A percentile compares a stretch with the other conserved stretches of the same genome.
Evolutionary conservation across 2,329 filamentous ascomycete species (phyloP).

Genomic region (Exophiala viscosa): DNA sequence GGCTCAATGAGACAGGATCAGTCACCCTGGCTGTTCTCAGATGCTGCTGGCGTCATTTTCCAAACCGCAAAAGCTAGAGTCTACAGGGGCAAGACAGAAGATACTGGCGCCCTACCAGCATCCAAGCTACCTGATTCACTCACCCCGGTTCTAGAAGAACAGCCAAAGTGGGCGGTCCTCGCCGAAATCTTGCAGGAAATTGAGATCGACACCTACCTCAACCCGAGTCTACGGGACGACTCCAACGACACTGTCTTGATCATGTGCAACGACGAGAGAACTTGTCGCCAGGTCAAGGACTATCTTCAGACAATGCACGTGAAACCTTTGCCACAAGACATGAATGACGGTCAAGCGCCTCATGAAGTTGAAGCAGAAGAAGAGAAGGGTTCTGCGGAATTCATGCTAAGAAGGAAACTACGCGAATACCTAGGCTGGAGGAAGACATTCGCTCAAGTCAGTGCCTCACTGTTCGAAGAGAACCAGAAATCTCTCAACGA

Average conservation of each 20-base stretch:
- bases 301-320: slow-evolving; percentile 89
- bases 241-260: slow-evolving; percentile 49
- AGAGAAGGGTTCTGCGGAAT: slow-evolving; percentile 67
- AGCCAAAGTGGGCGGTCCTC: slow-evolving; percentile 87
- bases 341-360: slow-evolving; percentile 30
- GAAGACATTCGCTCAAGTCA: slow-evolving; percentile 80
- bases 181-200: slow-evolving; percentile 93
- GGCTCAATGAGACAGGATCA: slow-evolving; percentile 84
- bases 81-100: slow-evolving; percentile 69
- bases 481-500: slow-evolving; percentile 73
- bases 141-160: slow-evolving; percentile 80
- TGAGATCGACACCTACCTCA: slow-evolving; percentile 82
- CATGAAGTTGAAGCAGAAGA: slow-evolving; percentile 49
- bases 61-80: slow-evolving; percentile 83
- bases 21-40: slow-evolving; percentile 93
- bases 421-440: slow-evolving; percentile 90
- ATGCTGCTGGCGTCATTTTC: slow-evolving; percentile 92
- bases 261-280: slow-evolving; percentile 52
- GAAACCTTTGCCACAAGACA: slow-evolving; percentile 48
- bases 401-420: slow-evolving; percentile 86
- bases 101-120: slow-evolving; percentile 49
- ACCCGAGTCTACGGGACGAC: slow-evolving; percentile 70
- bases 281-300: slow-evolving; percentile 82
- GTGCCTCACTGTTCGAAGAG: slow-evolving; percentile 69
- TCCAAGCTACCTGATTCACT: slow-evolving; percentile 59